Base-by-base conservation (phyloP, 1,284 basidiomycete species). In the Pyrrhoderma noxium region DNA sequence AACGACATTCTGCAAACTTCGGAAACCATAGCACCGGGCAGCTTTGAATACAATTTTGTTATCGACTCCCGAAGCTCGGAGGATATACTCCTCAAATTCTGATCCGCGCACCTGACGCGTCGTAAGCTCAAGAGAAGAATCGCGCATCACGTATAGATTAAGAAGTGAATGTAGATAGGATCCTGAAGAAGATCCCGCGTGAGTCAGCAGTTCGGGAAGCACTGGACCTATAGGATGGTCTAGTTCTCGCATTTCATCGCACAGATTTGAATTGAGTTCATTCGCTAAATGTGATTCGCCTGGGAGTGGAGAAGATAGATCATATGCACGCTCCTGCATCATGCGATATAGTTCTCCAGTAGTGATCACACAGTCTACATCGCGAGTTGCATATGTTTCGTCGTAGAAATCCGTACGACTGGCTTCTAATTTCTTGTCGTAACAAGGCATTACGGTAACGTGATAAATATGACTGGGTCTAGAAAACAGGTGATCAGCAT, bases 341-440 rank as follows among this genome's bases (percentile, higher is more conserved):
- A 99, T 79, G 34, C 85, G 69, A 60, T 94, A 87, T 42, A 99
- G 77, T 68, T 99, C 96, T 39, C 93, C 93, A 0, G 96, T 98
- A 8, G 96, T 99, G 59, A 99, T 80, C 18, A 99, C 96, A 64
- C 93, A 97, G 69, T 99, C 96, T 39, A 97, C 92, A 57, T 99
- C 95, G 52, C 93, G 77, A 5, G 90, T 91, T 57, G 80, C 74
- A 67, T 86, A 86, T 3, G 77, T 61, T 14, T 84, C 84, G 55
- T 85, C 83, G 65, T 90, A 90, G 65, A 96, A 97, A 64, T 96
- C 93, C 44, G 83, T 77, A 22, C 96, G 78, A 13, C 91, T 94
- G 0, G 96, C 95, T 70, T 99, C 96, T 22, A 99, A 83, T 66
- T 99, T 99, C 71, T 99, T 99, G 75, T 99, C 96, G 67, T 98